These are phyloP conservation scores for Lichtheimia ornata DNA, from an alignment of 371 early-diverging fungal genomes.

Conservation along the genomic window DNA sequence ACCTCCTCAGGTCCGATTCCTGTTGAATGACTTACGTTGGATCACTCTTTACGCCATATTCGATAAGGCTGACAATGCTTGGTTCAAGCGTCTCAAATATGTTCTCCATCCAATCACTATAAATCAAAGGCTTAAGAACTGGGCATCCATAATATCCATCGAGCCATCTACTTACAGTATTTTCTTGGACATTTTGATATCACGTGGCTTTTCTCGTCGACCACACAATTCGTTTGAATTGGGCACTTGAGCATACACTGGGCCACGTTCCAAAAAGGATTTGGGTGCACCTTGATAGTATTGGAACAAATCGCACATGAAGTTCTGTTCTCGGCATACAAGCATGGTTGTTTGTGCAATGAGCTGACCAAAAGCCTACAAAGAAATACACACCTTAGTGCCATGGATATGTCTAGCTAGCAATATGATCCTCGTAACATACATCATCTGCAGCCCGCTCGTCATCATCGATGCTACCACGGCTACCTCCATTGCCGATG, in stretches of 20 bases:
- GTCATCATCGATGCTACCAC: conserved; percentile 45
- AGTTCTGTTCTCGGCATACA: conserved; percentile 78
- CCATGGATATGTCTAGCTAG: no score
- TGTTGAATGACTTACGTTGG: conserved; percentile 57
- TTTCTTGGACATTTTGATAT: conserved; percentile 65
- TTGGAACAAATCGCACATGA: conserved; percentile 79
- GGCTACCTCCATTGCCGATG: conserved; percentile 23
- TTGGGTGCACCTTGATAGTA: conserved; percentile 39
- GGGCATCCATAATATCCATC: not conserved
- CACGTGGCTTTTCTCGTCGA: conserved; percentile 62
- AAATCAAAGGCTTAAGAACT: not conserved
- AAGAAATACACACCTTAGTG: no score
- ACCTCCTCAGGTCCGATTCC: not conserved
- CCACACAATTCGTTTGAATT: conserved; percentile 40
- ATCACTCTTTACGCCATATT: conserved; percentile 80
- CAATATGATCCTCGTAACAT: not conserved
- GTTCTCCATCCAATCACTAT: conserved; percentile 76
- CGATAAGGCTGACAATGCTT: conserved; percentile 71
- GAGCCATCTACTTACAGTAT: conserved; percentile 34
- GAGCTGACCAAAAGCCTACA: conserved; percentile 53
- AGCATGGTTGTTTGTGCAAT: conserved; percentile 48
- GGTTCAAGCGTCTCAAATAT: conserved; percentile 79
- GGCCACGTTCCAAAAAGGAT: conserved; percentile 46
- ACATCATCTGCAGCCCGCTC: conserved; percentile 48
- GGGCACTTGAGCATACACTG: conserved; percentile 44